Conservation (phyloP, 2,329 filamentous ascomycete species). For the Aspergillus pseudoglaucus region DNA sequence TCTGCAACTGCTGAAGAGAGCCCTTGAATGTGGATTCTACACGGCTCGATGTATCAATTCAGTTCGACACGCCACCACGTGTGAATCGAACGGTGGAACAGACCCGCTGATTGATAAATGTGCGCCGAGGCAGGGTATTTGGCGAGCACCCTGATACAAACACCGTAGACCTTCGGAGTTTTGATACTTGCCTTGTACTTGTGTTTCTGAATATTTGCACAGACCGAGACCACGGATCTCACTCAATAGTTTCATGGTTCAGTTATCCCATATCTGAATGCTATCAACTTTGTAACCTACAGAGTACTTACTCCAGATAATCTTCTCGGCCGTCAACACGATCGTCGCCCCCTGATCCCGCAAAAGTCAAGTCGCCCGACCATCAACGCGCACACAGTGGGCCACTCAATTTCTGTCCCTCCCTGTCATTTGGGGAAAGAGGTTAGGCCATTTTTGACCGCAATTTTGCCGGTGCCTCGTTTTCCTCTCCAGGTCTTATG, state of each 20-base stretch:
- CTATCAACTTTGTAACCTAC: too few relatives aligned
- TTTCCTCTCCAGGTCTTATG: too few relatives aligned
- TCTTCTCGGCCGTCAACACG: neutral
- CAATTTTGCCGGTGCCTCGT: too few relatives aligned
- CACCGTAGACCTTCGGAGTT: too few relatives aligned
- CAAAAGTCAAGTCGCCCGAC: neutral
- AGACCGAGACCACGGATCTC: neutral
- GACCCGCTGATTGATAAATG: constrained; percentile 2
- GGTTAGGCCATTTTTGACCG: too few relatives aligned
- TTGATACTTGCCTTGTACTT: neutral
- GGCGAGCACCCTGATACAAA: too few relatives aligned
- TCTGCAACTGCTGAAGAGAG: neutral
- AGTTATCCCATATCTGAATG: neutral
- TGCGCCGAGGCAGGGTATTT: neutral
- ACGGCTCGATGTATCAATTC: neutral
- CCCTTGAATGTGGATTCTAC: neutral
- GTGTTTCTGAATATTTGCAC: neutral
- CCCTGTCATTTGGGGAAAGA: neutral
- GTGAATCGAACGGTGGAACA: neutral
- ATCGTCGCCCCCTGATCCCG: neutral
- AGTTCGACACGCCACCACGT: neutral
- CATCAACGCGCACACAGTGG: too few relatives aligned
- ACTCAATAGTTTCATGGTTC: neutral
- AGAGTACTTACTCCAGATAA: too few relatives aligned
- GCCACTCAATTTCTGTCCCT: neutral